Evolutionary conservation across 1,284 basidiomycete species (phyloP).

Genomic region (Marasmius fiardii): DNA sequence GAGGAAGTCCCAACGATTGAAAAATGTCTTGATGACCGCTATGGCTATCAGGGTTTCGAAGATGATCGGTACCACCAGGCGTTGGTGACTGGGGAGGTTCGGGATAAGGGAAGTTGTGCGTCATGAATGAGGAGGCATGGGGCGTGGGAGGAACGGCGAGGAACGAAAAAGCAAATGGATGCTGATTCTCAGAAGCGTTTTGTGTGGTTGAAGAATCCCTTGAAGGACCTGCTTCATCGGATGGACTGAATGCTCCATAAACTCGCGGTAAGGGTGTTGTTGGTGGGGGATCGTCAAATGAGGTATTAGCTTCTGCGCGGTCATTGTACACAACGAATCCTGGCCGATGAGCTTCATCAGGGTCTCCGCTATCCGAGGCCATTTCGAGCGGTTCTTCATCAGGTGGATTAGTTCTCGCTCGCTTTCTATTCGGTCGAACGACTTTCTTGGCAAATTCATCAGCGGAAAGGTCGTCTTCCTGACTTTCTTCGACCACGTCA

Average conservation of each 20-base stretch:
- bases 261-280: slow-evolving; percentile 49
- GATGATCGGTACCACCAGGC: slow-evolving; percentile 37
- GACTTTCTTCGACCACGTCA: slow-evolving; percentile 37
- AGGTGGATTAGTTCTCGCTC: slow-evolving; percentile 31
- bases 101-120: slow-evolving; percentile 57
- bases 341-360: slow-evolving; percentile 25
- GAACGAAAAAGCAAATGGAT: slow-evolving; percentile 51
- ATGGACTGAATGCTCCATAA: slow-evolving; percentile 38
- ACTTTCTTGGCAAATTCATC: slow-evolving; percentile 32
- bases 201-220: slow-evolving; percentile 38
- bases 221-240: slow-evolving; percentile 18
- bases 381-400: slow-evolving; percentile 14
- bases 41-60: slow-evolving; percentile 22
- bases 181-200: slow-evolving; percentile 49
- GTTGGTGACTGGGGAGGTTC: slow-evolving; percentile 71
- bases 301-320: slow-evolving; percentile 24
- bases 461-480: slow-evolving; percentile 32
- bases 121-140: slow-evolving; percentile 27
- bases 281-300: slow-evolving; percentile 40
- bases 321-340: slow-evolving; percentile 42
- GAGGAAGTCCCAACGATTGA: slow-evolving; percentile 39
- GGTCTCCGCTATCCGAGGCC: slow-evolving; percentile 12
- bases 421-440: slow-evolving; percentile 49
- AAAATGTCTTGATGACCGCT: slow-evolving; percentile 39
- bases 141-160: slow-evolving; percentile 53